Percentiles rank a stretch among this genome's conserved stretches.
Evolutionary conservation across 2,329 filamentous ascomycete species (phyloP).

Genomic region (Hypomyces rosellus): DNA sequence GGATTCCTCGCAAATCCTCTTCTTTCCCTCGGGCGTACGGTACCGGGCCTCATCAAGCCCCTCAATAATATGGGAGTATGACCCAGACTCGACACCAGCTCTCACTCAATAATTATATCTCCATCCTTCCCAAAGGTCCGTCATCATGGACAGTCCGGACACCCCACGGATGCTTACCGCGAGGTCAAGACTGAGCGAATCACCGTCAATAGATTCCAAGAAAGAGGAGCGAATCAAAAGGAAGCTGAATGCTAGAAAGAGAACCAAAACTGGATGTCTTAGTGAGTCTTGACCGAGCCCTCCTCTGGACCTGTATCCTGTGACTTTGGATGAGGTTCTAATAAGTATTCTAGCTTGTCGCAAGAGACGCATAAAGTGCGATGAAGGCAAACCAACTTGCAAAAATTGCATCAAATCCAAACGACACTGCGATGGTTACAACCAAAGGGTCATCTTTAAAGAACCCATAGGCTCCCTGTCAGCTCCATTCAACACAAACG

Average conservation of each 20-base stretch:
- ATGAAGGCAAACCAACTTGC: conserved; percentile 78
- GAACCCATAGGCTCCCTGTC: conserved; percentile 42
- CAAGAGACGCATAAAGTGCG: conserved; percentile 93
- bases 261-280: conserved; percentile 89
- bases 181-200: conserved; percentile 24
- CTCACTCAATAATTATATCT: not conserved
- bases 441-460: conserved; percentile 74
- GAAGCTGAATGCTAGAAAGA: conserved; percentile 50
- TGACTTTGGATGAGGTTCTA: conserved; percentile 10
- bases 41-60: not conserved
- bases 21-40: not conserved
- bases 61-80: not conserved
- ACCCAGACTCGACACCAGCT: not conserved
- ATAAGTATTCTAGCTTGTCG: conserved; percentile 62
- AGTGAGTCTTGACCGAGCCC: conserved; percentile 49
- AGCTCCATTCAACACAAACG: conserved; percentile 36
- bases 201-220: conserved; percentile 29
- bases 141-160: conserved; percentile 9
- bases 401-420: conserved; percentile 84
- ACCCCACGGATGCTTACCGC: not conserved
- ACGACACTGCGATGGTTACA: conserved; percentile 77
- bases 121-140: not conserved
- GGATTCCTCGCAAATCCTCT: not conserved
- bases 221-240: conserved; percentile 39
- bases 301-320: not conserved